These are phyloP conservation scores for Quercus tomentella DNA, from an alignment of 331 rosid species.

Conservation along the genomic window DNA sequence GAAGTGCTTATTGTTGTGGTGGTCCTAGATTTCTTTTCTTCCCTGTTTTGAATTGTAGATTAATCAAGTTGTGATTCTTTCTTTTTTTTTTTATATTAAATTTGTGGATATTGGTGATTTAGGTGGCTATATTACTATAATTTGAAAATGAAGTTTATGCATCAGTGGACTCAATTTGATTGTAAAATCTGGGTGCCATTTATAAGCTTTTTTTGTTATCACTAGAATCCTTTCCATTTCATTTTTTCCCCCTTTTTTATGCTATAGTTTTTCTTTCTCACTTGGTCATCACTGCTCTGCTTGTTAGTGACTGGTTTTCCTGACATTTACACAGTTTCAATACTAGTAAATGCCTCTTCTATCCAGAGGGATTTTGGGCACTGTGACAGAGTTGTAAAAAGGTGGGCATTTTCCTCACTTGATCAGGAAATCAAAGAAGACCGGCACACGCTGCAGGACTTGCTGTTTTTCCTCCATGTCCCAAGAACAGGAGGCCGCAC, in stretches of 20 bases:
- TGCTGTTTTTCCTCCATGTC: constrained; percentile 87
- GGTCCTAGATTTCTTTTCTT: not conserved
- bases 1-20: not conserved
- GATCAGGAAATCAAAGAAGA: constrained; percentile 52
- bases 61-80: not conserved
- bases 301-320: not conserved
- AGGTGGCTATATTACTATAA: not conserved
- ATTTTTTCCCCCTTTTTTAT: not conserved
- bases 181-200: not conserved
- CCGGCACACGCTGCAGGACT: constrained; percentile 66
- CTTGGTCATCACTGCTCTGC: not conserved
- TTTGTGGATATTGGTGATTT: not conserved
- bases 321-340: constrained; percentile 5
- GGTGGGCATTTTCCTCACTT: constrained; percentile 70
- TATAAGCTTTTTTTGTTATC: not conserved
- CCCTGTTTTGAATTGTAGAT: not conserved
- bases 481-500: constrained; percentile 98
- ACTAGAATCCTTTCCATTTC: not conserved
- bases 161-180: not conserved
- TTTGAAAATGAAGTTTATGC: not conserved
- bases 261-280: constrained; percentile 8
- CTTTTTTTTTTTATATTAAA: not conserved
- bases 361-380: constrained; percentile 37
- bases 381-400: constrained; percentile 69
- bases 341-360: constrained; percentile 42